These are phyloP conservation scores for Alternaria arbusti DNA, from an alignment of 2,329 filamentous ascomycete genomes.

Conservation along the genomic window DNA sequence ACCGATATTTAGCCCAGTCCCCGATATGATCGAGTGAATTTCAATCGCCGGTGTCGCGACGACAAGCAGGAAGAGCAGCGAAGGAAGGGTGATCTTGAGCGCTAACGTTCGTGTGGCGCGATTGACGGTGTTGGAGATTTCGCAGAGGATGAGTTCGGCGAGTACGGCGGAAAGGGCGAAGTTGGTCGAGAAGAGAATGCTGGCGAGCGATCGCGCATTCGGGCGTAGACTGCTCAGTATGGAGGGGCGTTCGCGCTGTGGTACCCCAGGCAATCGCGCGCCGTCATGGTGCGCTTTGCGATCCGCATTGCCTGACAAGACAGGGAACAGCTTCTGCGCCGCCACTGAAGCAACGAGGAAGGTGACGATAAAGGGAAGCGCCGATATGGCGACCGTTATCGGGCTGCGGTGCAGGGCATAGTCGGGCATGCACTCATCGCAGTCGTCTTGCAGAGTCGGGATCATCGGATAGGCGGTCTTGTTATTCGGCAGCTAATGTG, in stretches of 20 bases:
- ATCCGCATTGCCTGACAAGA: conserved; percentile 64
- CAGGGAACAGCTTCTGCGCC: conserved; percentile 72
- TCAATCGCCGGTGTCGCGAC: conserved; percentile 80
- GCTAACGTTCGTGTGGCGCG: conserved; percentile 70
- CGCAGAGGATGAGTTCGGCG: conserved; percentile 80
- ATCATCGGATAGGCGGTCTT: conserved; percentile 33
- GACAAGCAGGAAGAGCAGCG: conserved; percentile 74
- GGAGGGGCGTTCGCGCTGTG: conserved; percentile 30
- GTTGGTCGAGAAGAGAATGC: conserved; percentile 75
- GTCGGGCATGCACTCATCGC: conserved; percentile 65
- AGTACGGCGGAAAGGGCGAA: conserved; percentile 79
- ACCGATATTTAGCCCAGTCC: conserved; percentile 67
- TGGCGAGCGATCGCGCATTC: conserved; percentile 54
- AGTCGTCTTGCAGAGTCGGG: conserved; percentile 53
- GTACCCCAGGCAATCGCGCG: conserved; percentile 60
- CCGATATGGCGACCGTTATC: conserved; percentile 64
- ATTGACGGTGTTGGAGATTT: conserved; percentile 79
- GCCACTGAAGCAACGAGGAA: conserved; percentile 71
- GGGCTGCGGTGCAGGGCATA: conserved; percentile 52
- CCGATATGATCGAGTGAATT: conserved; percentile 68
- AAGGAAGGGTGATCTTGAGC: conserved; percentile 72
- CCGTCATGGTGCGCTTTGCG: conserved; percentile 68
- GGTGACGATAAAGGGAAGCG: conserved; percentile 72
- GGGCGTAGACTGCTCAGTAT: conserved; percentile 48
- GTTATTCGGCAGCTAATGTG: conserved; percentile 9